A percentile compares a stretch with the other conserved stretches of the same genome.
Evolutionary conservation across 1,284 basidiomycete species (phyloP).

Genomic region (Agroathelia rolfsii): DNA sequence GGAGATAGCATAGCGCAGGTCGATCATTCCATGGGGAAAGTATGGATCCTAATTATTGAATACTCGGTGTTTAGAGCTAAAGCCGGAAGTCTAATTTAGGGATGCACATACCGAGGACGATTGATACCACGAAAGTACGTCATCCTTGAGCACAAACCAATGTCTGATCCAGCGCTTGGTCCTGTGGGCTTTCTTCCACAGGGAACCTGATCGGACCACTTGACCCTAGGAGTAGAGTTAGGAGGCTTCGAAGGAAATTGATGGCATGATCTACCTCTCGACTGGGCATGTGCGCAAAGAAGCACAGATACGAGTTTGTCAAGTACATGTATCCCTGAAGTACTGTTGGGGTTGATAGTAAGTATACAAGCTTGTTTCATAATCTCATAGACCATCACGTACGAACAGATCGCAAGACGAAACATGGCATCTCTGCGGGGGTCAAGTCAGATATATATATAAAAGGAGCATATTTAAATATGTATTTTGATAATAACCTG

Average conservation of each 20-base stretch:
- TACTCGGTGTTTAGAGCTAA: conserved; percentile 6
- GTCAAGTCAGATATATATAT: no score
- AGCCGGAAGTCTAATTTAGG: no score
- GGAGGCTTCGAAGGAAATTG: conserved; percentile 2
- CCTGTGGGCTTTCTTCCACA: conserved; percentile 76
- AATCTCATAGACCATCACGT: conserved; percentile 27
- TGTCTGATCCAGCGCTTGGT: conserved; percentile 87
- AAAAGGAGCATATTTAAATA: no score
- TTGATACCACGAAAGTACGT: conserved; percentile 90
- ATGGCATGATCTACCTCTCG: conserved; percentile 53
- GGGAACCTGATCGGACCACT: conserved; percentile 76
- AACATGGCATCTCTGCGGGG: conserved; percentile 85
- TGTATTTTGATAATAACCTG: conserved; percentile 44
- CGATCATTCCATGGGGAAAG: conserved; percentile 91
- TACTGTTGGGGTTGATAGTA: conserved; percentile 36
- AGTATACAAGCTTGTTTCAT: no score
- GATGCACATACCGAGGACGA: conserved; percentile 77
- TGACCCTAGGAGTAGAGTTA: conserved; percentile 49
- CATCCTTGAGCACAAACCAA: conserved; percentile 92
- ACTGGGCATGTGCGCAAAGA: conserved; percentile 91
- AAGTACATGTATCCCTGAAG: conserved; percentile 96
- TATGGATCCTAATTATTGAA: conserved; percentile 69
- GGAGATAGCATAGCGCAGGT: conserved; percentile 84
- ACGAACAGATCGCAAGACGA: conserved; percentile 80
- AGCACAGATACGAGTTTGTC: conserved; percentile 86